A percentile compares a stretch with the other conserved stretches of the same genome.
phyloP scores from a whole-genome alignment of 495 filamentous ascomycete species.

The Trichoderma asperelloides region DNA sequence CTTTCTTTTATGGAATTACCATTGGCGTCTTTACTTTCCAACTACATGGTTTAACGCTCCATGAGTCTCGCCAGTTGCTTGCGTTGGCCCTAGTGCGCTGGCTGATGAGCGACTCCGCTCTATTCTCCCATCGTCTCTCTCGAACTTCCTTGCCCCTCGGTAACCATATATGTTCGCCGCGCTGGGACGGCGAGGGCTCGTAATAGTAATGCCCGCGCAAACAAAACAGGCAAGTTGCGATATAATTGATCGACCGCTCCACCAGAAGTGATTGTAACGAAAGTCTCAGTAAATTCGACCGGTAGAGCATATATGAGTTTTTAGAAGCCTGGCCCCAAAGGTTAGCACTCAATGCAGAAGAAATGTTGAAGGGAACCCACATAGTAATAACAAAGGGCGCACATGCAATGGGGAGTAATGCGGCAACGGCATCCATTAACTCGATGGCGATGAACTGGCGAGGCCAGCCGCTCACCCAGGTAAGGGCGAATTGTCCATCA shows the following conservation, averaged over 20 bases:
- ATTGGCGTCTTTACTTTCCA: too few species aligned
- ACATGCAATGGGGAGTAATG: background rate
- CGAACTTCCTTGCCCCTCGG: background rate
- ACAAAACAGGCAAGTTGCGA: background rate
- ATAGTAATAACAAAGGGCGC: background rate
- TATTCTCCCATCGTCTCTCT: background rate
- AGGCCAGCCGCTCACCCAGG: background rate
- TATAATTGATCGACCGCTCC: background rate
- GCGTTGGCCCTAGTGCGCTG: too few species aligned
- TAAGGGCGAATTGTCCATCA: background rate
- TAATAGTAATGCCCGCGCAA: background rate
- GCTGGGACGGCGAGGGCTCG: background rate
- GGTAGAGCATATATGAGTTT: background rate
- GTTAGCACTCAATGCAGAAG: background rate
- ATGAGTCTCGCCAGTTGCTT: too few species aligned
- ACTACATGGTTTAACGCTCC: too few species aligned
- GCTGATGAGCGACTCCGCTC: background rate
- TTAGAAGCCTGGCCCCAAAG: background rate
- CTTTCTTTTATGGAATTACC: too few species aligned
- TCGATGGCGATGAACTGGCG: background rate
- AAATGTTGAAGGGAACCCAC: background rate
- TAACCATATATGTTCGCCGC: background rate
- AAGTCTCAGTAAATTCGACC: background rate
- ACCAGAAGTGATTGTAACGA: background rate
- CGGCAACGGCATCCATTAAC: background rate